A percentile compares a stretch with the other conserved stretches of the same genome.
Conservation (phyloP, 2,329 filamentous ascomycete species). For the Neonectria coccinea region DNA sequence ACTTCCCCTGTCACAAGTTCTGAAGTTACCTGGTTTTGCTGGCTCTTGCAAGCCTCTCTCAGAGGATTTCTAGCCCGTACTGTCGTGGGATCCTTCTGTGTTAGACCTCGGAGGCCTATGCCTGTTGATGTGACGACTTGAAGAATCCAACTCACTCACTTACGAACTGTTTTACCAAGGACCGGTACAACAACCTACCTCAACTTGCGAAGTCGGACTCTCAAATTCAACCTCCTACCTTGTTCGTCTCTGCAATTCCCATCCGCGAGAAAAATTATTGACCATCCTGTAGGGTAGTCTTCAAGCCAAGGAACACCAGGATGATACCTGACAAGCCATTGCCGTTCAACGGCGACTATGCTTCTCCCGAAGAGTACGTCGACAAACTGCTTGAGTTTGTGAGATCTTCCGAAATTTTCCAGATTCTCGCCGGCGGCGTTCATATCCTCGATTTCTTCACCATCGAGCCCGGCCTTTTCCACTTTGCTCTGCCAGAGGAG, state of each 20-base stretch:
- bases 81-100: neutral
- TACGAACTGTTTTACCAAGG: neutral
- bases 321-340: constrained; percentile 68
- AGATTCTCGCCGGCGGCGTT: constrained; percentile 94
- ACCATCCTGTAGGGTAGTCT: constrained; percentile 38
- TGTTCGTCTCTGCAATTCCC: neutral
- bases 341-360: constrained; percentile 78
- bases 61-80: neutral
- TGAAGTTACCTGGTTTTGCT: neutral
- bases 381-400: constrained; percentile 81
- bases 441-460: constrained; percentile 98
- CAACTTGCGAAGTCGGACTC: neutral
- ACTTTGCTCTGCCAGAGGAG: constrained; percentile 77
- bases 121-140: neutral
- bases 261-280: neutral
- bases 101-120: neutral
- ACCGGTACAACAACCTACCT: neutral
- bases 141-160: neutral
- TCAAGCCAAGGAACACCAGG: constrained; percentile 9
- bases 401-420: constrained; percentile 79
- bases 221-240: neutral
- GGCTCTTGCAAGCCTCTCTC: neutral
- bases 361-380: constrained; percentile 80
- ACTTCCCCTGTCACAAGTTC: neutral
- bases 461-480: constrained; percentile 83